A percentile compares a stretch with the other conserved stretches of the same genome.
phyloP scores from a whole-genome alignment of 2,329 filamentous ascomycete genomes.

The Fonsecaea monophora region DNA sequence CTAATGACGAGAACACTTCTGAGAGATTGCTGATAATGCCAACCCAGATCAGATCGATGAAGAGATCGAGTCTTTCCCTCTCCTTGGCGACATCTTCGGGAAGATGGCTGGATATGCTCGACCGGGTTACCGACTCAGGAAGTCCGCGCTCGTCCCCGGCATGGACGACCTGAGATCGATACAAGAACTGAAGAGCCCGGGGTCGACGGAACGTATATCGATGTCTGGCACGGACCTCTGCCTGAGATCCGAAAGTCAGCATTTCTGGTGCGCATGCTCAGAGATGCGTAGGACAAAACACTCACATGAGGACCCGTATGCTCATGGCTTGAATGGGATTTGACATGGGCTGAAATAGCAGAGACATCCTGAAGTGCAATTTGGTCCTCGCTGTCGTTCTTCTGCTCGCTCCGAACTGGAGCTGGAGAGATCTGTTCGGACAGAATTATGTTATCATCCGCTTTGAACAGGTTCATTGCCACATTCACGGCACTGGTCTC shows the following conservation, averaged over 20 bases:
- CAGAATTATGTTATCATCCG: slow-evolving; percentile 1
- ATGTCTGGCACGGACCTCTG: slow-evolving; percentile 10
- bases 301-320: neutral
- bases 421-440: slow-evolving; percentile 1
- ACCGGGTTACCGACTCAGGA: neutral
- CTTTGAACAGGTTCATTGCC: neutral
- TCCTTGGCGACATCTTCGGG: slow-evolving; percentile 21
- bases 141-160: slow-evolving; percentile 9
- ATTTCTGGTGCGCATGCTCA: neutral
- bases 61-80: slow-evolving; percentile 54
- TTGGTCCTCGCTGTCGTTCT: neutral
- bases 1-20: slow-evolving; percentile 51
- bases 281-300: neutral
- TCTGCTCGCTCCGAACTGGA: neutral
- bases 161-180: slow-evolving; percentile 12
- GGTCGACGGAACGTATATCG: slow-evolving; percentile 15
- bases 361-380: neutral
- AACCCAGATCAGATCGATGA: slow-evolving; percentile 56
- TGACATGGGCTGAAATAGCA: neutral
- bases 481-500: neutral
- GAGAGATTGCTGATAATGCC: slow-evolving; percentile 27
- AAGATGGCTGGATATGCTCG: slow-evolving; percentile 16
- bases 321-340: neutral
- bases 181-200: slow-evolving; percentile 16
- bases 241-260: neutral